Evolutionary conservation across 306 rosid genomes (phyloP), one percentile per base, ranked within the genome.

Genomic region (barrel medic (Medicago truncatula)): DNA sequence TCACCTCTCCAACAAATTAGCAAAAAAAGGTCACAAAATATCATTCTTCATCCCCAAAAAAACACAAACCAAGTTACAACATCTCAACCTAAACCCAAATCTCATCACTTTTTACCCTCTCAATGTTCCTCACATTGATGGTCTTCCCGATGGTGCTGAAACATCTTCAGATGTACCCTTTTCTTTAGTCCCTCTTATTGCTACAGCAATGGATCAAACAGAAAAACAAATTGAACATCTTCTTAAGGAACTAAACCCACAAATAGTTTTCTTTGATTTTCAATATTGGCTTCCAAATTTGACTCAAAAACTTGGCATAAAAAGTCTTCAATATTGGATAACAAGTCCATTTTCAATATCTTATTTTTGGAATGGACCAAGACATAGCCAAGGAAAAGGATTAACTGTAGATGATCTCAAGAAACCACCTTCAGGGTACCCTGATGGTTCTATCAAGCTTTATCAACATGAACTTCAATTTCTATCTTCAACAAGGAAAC

Each of bases 111-210:
- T 76, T 17, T 0, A 76, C 18, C 38, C 64, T 15, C 18, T 71
- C 14, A 11, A 5, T 11, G 75, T 71, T 53, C 75, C 75, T 52
- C 75, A 53, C 3, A 36, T 71, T 11, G 20, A 71, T 36, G 75
- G 75, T 1, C 75, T 71, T 71, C 64, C 64, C 1, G 36, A 11
- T 71, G 18, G 8, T 34, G 82, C 84, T 6, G 87, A 80, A 25
- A 84, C 87, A 9, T 21, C 87, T 57, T 59, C 80, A 4, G 84
- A 84, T 56, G 82, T 80, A 1, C 74, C 84, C 62, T 76, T 36
- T 49, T 59, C 83, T 3, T 17, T 20, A 6, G 1, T 12, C 11
- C 8, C 72, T 23, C 73, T 38, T 7, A 9, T 75, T 0, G 64
- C 77, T 16, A 75, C 78, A 0, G 84, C 86, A 39, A 70, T 79